Percentiles rank a stretch among this genome's conserved stretches.
Conservation (phyloP, 768 basidiomycete genomes). For the Pseudohyphozyma bogoriensis region DNA sequence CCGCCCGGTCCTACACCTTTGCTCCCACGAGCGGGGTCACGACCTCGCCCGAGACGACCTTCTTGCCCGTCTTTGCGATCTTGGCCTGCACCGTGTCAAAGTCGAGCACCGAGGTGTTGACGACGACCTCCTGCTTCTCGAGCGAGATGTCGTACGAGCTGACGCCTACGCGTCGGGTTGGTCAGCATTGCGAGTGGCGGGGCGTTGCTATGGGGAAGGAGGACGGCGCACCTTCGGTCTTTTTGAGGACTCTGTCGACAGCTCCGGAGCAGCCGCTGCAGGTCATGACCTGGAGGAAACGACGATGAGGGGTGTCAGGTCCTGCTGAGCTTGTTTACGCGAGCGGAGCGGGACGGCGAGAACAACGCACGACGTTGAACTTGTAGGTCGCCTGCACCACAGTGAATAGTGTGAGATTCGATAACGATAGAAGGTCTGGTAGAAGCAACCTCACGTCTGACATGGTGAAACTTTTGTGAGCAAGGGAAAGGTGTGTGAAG, state of each 20-base stretch:
- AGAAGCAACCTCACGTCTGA: not conserved
- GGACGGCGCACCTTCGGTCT: slow-evolving; percentile 45
- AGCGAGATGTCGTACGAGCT: slow-evolving; percentile 53
- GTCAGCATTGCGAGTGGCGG: not conserved
- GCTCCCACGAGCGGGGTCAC: not conserved
- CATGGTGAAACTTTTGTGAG: not conserved
- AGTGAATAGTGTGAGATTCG: not conserved
- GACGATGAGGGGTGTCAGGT: not conserved
- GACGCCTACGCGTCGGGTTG: slow-evolving; percentile 43
- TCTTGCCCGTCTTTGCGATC: slow-evolving; percentile 73
- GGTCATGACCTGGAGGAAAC: slow-evolving; percentile 16
- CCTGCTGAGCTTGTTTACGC: not conserved
- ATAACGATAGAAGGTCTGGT: not conserved
- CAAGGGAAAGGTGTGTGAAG: not conserved
- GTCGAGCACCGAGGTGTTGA: slow-evolving; percentile 46
- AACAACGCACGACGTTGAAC: slow-evolving; percentile 24
- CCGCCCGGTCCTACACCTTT: too few relatives aligned
- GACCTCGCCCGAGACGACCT: slow-evolving; percentile 18
- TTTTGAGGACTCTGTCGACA: slow-evolving; percentile 61
- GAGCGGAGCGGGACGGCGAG: not conserved
- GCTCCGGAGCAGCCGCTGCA: slow-evolving; percentile 80
- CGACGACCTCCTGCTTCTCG: slow-evolving; percentile 61
- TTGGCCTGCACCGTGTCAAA: slow-evolving; percentile 59
- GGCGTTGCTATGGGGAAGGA: not conserved
- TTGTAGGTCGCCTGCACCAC: slow-evolving; percentile 18